Base-by-base conservation (phyloP, 2,329 filamentous ascomycete genomes). In the Didymella segeticola region DNA sequence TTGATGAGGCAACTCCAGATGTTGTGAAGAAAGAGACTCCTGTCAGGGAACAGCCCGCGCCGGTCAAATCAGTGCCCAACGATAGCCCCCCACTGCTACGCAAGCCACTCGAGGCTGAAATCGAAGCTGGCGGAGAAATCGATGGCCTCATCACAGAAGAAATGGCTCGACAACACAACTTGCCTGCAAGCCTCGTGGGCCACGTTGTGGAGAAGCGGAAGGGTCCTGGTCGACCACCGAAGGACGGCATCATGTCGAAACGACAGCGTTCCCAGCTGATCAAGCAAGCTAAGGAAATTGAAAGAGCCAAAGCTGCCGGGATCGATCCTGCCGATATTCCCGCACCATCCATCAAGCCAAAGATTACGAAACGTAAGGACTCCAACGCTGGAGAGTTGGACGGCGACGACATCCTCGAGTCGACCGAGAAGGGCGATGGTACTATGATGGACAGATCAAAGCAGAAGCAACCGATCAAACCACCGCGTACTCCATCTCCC, bases 161-260 rank as follows among this genome's bases (percentile, higher is more conserved):
- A 59, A 75, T 75, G 61, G 70, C 72, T 36, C 71, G 74, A 23
- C 75, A 75, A 46, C 77, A 79, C 63, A 69, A 70, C 22, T 61
- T 77, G 9, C 72, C 73, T n/a, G 52, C 63, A 12, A 66, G 64
- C 14, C 65, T 72, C 17, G 67, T 75, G 23, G 74, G 80, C 5
- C 75, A 85, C 25, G 83, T 85, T 23, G 62, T 75, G 9, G 69
- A 70, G 48, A 89, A 85, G 74, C 87, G 89, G 58, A 86, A 89
- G 62, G 90, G 90, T 12, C 90, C 90, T 9, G 90, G 90, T n/a
- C 80, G 90, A 47, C 90, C 90, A 17, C 90, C 90, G 0, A 93
- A 93, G 77, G 89, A 93, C 66, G 90, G 90, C 23, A 83, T 91
- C 69, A 90, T 92, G 85, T 93, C 89, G 1, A 92, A 92, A 75